phyloP scores from a whole-genome alignment of 305 asterid species.

The Solanum aculeatissimum region DNA sequence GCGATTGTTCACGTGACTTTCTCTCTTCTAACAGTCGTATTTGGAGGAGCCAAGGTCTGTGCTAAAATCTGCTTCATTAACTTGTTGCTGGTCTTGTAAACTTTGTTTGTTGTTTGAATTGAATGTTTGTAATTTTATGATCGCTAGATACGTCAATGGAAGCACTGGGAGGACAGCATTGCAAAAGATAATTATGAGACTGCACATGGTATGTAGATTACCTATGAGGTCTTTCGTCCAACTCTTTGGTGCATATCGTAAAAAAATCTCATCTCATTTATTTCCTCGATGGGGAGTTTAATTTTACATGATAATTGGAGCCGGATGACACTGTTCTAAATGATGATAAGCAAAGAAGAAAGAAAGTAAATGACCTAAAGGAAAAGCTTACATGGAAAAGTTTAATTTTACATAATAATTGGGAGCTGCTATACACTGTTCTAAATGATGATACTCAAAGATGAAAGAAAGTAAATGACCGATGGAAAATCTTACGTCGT shows the following conservation, averaged over 20 bases:
- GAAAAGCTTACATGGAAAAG: background rate
- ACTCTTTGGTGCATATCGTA: background rate
- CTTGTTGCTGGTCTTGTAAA: background rate
- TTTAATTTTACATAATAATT: background rate
- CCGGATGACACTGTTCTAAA: background rate
- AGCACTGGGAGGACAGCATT: slow-evolving; percentile 80
- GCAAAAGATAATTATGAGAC: slow-evolving; percentile 46
- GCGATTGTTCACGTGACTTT: slow-evolving; percentile 91
- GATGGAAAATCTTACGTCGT: background rate
- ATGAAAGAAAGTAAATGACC: background rate
- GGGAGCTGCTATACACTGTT: background rate
- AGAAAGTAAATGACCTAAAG: background rate
- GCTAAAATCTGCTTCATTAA: background rate
- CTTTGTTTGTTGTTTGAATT: background rate
- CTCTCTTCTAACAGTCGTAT: slow-evolving; percentile 74
- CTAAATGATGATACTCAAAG: background rate
- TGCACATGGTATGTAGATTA: slow-evolving; percentile 30
- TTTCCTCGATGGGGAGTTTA: background rate
- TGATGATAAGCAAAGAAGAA: background rate
- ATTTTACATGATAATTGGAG: background rate
- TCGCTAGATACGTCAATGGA: slow-evolving; percentile 84
- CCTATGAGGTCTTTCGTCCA: background rate
- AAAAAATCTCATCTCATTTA: background rate
- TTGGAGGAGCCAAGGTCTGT: slow-evolving; percentile 76
- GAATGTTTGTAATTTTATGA: background rate